Evolutionary conservation across 495 filamentous ascomycete genomes (phyloP).

Genomic region (Aspergillus funiculosus): DNA sequence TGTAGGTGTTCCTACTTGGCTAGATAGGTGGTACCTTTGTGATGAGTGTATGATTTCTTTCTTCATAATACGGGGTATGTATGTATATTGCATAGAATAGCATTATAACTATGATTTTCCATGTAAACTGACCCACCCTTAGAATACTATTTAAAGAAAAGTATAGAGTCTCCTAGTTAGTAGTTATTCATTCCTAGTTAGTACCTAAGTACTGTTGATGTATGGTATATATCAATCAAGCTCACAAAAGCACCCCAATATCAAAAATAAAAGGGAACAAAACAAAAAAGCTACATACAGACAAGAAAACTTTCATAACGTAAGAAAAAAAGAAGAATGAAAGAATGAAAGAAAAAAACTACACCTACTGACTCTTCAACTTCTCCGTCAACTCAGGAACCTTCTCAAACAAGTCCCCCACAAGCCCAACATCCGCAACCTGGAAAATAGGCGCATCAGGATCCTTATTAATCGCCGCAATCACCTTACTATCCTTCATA

Average conservation of each 20-base stretch:
- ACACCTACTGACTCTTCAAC: no score
- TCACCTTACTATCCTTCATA: constrained; percentile 99
- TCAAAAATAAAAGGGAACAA: no score
- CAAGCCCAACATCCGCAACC: constrained; percentile 89
- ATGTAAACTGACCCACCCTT: no score
- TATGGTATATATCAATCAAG: neutral
- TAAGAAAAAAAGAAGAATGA: neutral
- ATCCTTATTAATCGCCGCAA: constrained; percentile 98
- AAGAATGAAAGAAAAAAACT: neutral
- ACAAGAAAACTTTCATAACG: neutral
- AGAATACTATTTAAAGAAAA: no score
- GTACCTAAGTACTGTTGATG: neutral
- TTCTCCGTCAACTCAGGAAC: constrained; percentile 97
- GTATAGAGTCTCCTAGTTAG: no score
- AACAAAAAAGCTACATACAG: no score
- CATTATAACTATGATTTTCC: neutral
- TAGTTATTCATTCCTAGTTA: no score
- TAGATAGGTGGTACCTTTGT: neutral
- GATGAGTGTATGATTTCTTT: constrained; percentile 10
- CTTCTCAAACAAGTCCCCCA: constrained; percentile 91
- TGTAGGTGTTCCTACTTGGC: constrained; percentile 21
- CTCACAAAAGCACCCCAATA: no score
- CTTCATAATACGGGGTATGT: neutral
- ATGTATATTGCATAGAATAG: neutral
- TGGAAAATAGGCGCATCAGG: constrained; percentile 96